Base-by-base conservation (phyloP, 768 basidiomycete species). In the Pleurotus tuber-regium region DNA sequence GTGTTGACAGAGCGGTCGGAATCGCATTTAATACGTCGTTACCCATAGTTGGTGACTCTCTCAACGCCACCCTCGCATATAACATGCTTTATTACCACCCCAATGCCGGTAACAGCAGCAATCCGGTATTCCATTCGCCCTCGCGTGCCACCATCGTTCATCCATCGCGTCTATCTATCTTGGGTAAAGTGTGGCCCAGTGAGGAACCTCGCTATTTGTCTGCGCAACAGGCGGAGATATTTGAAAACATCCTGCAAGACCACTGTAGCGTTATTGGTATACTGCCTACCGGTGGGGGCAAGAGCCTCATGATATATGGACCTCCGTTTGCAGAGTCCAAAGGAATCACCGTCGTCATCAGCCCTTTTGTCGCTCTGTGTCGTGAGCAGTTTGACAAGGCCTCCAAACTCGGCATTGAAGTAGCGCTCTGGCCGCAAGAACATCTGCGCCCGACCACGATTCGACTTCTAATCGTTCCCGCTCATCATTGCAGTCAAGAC, bases 221-320 rank as follows among this genome's bases (percentile, higher is more conserved):
- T 4, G 4, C 26, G 4, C 8, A 54, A 19, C 53, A 54, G 38
- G 53, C 46, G 3, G 36, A 39, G 26, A 26, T 38, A 9, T n/a
- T 54, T 24, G 30, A 54, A 49, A 25, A 14, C 2, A 11, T 24
- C 4, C 43, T 24, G 4, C 18, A 28, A 12, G 26, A 54, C 10
- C n/a, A 11, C 18, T 46, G 40, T 18, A 18, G 16, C 16, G 53
- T 50, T 3, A 16, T 54, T 10, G 35, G 29, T 2, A 38, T 54
- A 3, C 21, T 54, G 44, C 46, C 46, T 4, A 54, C 53, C 11
- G 53, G 53, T 3, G 38, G 53, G 9, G 53, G 53, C 18, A 54
- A 54, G 36, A 54, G 53, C 36, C 9, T 54, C 1, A 24, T 42
- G 9, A 39, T 54, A 25, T 54, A 48, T 41, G 53, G n/a, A 3